Evolutionary conservation across 768 basidiomycete genomes (phyloP).

Genomic region (Dictyophora rubrovolvata): DNA sequence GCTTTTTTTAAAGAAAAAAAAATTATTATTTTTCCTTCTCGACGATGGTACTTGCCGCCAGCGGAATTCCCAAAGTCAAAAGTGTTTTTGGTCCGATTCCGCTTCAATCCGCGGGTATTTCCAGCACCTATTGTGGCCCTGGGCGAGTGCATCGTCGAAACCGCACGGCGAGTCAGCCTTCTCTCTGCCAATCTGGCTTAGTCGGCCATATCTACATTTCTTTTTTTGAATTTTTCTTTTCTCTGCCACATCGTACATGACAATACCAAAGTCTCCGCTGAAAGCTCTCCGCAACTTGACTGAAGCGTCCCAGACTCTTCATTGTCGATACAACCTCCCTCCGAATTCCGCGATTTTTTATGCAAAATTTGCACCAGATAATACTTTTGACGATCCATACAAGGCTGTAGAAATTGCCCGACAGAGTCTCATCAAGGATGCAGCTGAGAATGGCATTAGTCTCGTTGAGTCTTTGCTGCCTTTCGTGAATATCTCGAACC

Average conservation of each 20-base stretch:
- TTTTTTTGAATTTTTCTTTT: neutral
- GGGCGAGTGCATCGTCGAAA: neutral
- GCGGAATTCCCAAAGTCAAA: too few species aligned
- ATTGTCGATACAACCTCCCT: constrained; percentile 38
- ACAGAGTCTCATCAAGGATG: constrained; percentile 28
- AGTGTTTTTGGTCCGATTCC: neutral
- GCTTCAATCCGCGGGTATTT: neutral
- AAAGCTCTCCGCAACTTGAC: neutral
- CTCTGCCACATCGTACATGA: neutral
- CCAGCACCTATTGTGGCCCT: neutral
- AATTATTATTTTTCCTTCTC: too few species aligned
- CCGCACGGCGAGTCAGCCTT: neutral
- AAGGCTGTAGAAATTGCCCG: constrained; percentile 49
- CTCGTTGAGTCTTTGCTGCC: constrained; percentile 44
- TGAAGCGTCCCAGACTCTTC: constrained; percentile 28
- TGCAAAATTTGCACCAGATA: constrained; percentile 31
- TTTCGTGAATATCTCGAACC: constrained; percentile 36
- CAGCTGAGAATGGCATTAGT: constrained; percentile 25
- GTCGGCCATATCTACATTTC: neutral
- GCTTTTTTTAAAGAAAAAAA: too few species aligned
- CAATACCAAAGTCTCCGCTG: neutral
- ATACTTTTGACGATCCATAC: constrained; percentile 16
- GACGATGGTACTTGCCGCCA: too few species aligned
- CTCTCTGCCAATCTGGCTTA: neutral
- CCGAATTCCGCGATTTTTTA: constrained; percentile 33